A percentile compares a stretch with the other conserved stretches of the same genome.
These are phyloP conservation scores for Babesia caballi DNA, from an alignment of 169 alveolate genomes.

Conservation along the genomic window DNA sequence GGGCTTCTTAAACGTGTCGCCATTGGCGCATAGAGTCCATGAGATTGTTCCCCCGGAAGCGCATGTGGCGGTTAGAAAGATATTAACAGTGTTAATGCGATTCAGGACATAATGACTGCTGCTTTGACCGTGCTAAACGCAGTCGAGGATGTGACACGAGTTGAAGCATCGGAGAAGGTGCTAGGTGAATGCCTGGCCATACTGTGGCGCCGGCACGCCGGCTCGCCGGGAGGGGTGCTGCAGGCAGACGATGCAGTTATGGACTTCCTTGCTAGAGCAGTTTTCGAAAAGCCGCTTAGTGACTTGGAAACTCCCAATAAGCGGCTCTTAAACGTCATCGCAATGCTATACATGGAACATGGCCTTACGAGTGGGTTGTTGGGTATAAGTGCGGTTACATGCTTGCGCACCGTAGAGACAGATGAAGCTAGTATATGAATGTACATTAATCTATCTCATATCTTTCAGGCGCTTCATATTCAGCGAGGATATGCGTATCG, in stretches of 20 bases:
- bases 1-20: background rate
- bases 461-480: slow-evolving; percentile 34
- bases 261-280: background rate
- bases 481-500: slow-evolving; percentile 42
- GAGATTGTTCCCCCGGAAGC: slow-evolving; percentile 17
- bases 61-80: slow-evolving; percentile 17
- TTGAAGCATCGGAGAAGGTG: background rate
- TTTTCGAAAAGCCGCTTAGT: background rate
- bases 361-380: slow-evolving; percentile 50
- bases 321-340: slow-evolving; percentile 17
- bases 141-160: background rate
- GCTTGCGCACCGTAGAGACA: too few relatives aligned
- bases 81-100: background rate
- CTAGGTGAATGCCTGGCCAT: slow-evolving; percentile 52
- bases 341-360: slow-evolving; percentile 56
- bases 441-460: too few relatives aligned
- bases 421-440: too few relatives aligned
- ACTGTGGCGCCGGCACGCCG: background rate
- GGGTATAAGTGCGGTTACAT: too few relatives aligned
- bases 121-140: background rate
- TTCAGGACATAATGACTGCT: slow-evolving; percentile 31
- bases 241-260: background rate
- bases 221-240: background rate
- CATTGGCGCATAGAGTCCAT: background rate
- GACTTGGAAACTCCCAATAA: background rate